phyloP scores from a whole-genome alignment of 495 filamentous ascomycete species.

The Xylaria intraflava region DNA sequence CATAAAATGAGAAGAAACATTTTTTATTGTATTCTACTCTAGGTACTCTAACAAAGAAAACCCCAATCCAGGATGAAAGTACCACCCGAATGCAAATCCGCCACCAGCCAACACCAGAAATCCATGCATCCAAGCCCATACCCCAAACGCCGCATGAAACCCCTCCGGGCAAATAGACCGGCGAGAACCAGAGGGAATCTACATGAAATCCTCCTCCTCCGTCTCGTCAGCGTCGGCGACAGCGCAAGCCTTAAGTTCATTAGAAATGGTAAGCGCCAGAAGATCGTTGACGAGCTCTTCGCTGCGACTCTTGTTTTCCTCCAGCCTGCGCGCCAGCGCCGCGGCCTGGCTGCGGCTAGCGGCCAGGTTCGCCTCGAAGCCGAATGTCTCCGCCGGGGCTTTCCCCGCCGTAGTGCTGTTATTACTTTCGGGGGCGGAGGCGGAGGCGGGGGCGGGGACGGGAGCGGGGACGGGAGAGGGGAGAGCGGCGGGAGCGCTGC shows the following conservation, averaged over 20 bases:
- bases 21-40: not conserved
- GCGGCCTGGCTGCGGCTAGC: constrained; percentile 6
- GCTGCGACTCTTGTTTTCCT: constrained; percentile 28
- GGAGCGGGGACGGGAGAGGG: not conserved
- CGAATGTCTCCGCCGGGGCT: constrained; percentile 3
- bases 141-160: not conserved
- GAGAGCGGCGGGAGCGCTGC: constrained; percentile 19
- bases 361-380: constrained; percentile 9
- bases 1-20: not conserved
- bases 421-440: not conserved
- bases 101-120: too few relatives aligned
- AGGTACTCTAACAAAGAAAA: not conserved
- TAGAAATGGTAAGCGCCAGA: constrained; percentile 29
- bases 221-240: constrained; percentile 35
- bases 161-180: too few relatives aligned
- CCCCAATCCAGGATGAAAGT: too few relatives aligned
- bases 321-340: constrained; percentile 11
- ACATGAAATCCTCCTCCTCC: constrained; percentile 43
- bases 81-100: too few relatives aligned
- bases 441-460: constrained; percentile 15
- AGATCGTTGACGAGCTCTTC: constrained; percentile 39
- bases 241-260: constrained; percentile 23
- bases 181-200: not conserved
- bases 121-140: not conserved
- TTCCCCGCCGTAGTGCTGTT: not conserved